A percentile compares a stretch with the other conserved stretches of the same genome.
Evolutionary conservation across 1,284 basidiomycete species (phyloP).

Genomic region (Chalciporus sp.): DNA sequence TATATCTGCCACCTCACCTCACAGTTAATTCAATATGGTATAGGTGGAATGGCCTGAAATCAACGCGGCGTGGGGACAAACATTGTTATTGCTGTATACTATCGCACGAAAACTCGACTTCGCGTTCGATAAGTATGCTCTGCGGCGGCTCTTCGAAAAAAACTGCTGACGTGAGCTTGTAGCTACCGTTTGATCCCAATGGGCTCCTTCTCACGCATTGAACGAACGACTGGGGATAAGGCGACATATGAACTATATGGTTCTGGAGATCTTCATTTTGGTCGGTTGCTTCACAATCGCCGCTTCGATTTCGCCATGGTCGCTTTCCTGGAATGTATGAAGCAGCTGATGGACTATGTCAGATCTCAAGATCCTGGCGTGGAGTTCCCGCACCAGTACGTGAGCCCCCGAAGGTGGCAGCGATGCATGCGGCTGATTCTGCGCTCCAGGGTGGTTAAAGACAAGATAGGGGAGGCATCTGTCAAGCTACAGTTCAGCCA

Average conservation of each 20-base stretch:
- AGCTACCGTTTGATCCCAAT: constrained; percentile 90
- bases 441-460: constrained; percentile 76
- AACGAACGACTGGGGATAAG: constrained; percentile 82
- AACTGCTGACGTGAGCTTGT: constrained; percentile 14
- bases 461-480: constrained; percentile 94
- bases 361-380: constrained; percentile 70
- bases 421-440: constrained; percentile 12
- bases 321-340: constrained; percentile 91
- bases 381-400: constrained; percentile 85
- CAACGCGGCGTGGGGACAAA: constrained; percentile 98
- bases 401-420: constrained; percentile 21
- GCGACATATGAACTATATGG: constrained; percentile 87
- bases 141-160: constrained; percentile 6
- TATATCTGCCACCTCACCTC: constrained; percentile 13
- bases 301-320: constrained; percentile 97
- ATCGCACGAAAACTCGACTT: constrained; percentile 89
- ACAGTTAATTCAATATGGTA: constrained; percentile 10
- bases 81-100: constrained; percentile 88
- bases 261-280: constrained; percentile 87
- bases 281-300: constrained; percentile 88
- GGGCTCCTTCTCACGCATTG: constrained; percentile 91
- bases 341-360: constrained; percentile 87
- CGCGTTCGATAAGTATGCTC: constrained; percentile 75
- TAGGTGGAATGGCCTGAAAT: constrained; percentile 98
- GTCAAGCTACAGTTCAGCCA: constrained; percentile 94